These are phyloP conservation scores for Penicillium canescens DNA, from an alignment of 495 filamentous ascomycete genomes.

Conservation along the genomic window DNA sequence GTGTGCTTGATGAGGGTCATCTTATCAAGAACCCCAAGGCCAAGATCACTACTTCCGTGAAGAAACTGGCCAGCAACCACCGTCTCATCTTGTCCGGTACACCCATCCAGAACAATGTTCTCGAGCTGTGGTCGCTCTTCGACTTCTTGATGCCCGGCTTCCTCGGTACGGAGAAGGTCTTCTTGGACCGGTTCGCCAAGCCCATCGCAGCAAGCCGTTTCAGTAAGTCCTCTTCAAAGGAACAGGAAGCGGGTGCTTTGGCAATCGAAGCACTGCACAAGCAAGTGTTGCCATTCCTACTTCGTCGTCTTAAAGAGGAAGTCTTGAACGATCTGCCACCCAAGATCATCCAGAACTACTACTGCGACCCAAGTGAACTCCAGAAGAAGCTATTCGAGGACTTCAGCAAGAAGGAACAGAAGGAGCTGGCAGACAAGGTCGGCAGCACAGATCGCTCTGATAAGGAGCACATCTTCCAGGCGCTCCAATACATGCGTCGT, in stretches of 20 bases:
- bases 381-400: constrained; percentile 95
- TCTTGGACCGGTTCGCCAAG: constrained; percentile 95
- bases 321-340: constrained; percentile 94
- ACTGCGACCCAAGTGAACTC: constrained; percentile 95
- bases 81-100: constrained; percentile 95
- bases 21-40: constrained; percentile 98
- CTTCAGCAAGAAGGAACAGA: constrained; percentile 90
- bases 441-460: constrained; percentile 79
- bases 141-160: constrained; percentile 99
- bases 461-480: constrained; percentile 99
- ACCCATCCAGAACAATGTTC: constrained; percentile 96
- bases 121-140: constrained; percentile 98
- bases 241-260: constrained; percentile 94
- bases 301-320: constrained; percentile 96
- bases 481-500: constrained; percentile 98
- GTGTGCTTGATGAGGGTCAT: constrained; percentile 95
- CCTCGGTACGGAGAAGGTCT: constrained; percentile 97
- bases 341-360: constrained; percentile 99
- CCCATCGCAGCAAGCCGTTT: constrained; percentile 93
- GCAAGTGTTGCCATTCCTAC: constrained; percentile 93
- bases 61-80: constrained; percentile 84
- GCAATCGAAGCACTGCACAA: constrained; percentile 98
- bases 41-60: constrained; percentile 89
- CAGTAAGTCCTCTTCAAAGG: constrained; percentile 95
- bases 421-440: constrained; percentile 75